These are phyloP conservation scores for Wickerhamiella infanticola DNA, from an alignment of 1,139 yeast genomes.

Conservation along the genomic window DNA sequence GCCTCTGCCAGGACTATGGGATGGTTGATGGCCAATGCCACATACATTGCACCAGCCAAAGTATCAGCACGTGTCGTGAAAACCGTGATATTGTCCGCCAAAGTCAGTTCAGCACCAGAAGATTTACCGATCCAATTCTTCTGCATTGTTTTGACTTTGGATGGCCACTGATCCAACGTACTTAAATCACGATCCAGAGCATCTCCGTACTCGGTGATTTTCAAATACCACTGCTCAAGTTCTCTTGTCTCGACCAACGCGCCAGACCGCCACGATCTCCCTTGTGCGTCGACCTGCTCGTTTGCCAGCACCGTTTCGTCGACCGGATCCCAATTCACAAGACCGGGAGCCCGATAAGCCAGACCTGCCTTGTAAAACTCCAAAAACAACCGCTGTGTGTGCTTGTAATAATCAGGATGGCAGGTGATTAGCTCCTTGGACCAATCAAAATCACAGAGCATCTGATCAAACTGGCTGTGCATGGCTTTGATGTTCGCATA, in stretches of 20 bases:
- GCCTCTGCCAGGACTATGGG: conserved; percentile 34
- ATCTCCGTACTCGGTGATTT: conserved; percentile 67
- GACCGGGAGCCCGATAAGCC: conserved; percentile 75
- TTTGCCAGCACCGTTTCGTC: conserved; percentile 90
- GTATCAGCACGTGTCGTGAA: conserved; percentile 91
- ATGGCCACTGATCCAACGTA: conserved; percentile 62
- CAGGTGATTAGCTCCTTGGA: conserved; percentile 81
- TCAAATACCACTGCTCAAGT: conserved; percentile 84
- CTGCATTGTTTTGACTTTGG: conserved; percentile 80
- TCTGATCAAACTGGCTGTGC: conserved; percentile 64
- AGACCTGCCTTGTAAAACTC: conserved; percentile 57
- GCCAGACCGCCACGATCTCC: conserved; percentile 93
- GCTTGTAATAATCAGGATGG: conserved; percentile 71
- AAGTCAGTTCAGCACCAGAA: conserved; percentile 55
- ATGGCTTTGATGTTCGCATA: conserved; percentile 55
- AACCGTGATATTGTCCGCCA: conserved; percentile 25
- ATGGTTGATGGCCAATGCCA: conserved; percentile 65
- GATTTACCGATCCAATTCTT: conserved; percentile 87
- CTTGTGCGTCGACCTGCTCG: conserved; percentile 86
- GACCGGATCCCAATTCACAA: conserved; percentile 95
- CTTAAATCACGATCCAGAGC: conserved; percentile 49
- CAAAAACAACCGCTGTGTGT: conserved; percentile 79
- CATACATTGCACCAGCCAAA: conserved; percentile 59
- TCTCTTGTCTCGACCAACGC: conserved; percentile 73
- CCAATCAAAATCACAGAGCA: conserved; percentile 91